Evolutionary conservation across 108 stramenopile genomes (phyloP).

Genomic region (Cyclotella baltica): DNA sequence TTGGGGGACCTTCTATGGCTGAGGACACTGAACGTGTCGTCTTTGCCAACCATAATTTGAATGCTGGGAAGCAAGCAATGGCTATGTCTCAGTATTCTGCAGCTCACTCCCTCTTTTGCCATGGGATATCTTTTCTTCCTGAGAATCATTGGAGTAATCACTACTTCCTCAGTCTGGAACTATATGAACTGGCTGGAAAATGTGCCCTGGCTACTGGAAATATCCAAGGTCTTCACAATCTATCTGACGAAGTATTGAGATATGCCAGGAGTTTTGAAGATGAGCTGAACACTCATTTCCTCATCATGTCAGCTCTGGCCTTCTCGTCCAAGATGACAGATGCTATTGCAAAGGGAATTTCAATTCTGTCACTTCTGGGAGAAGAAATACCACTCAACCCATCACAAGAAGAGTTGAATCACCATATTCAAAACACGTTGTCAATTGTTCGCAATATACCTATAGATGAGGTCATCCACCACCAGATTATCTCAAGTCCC

Average conservation of each 20-base stretch:
- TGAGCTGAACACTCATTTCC: not conserved
- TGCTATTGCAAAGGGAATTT: conserved; percentile 5
- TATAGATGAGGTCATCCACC: conserved; percentile 1
- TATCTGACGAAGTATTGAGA: not conserved
- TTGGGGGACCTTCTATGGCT: conserved; percentile 2
- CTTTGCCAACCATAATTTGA: conserved; percentile 20
- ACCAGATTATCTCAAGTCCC: not conserved
- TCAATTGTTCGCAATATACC: too few relatives aligned
- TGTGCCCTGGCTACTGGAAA: conserved; percentile 10
- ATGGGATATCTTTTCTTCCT: conserved; percentile 22
- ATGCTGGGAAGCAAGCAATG: conserved; percentile 28
- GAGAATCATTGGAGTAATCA: conserved; percentile 30
- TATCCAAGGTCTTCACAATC: not conserved
- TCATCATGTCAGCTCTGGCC: not conserved
- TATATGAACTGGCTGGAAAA: conserved; percentile 23
- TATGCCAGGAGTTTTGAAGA: conserved; percentile 21
- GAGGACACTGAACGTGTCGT: not conserved
- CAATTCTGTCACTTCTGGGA: conserved; percentile 17
- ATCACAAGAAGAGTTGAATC: not conserved
- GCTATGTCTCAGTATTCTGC: conserved; percentile 22
- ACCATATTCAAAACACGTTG: too few relatives aligned
- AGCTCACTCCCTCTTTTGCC: conserved; percentile 16
- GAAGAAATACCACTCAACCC: conserved; percentile 7
- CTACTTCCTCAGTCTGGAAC: conserved; percentile 31
- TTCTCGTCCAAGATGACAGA: not conserved